Conservation (phyloP, 169 alveolate species). For the Perkinsus olseni region DNA sequence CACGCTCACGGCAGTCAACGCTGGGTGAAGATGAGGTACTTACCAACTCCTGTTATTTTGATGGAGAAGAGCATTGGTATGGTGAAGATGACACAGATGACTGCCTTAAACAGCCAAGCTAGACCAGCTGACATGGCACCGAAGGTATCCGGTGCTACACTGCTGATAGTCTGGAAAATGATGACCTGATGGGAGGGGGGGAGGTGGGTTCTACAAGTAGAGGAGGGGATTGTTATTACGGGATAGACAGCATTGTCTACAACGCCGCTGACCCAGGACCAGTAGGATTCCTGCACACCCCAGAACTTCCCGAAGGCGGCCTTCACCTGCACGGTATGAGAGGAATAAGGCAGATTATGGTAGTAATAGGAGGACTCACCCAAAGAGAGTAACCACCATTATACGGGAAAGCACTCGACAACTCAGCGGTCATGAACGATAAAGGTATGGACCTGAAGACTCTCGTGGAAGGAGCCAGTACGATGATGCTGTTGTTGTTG, state of each 20-base stretch:
- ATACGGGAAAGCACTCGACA: constrained; percentile 4
- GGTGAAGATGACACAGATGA: neutral
- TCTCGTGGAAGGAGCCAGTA: too few species aligned
- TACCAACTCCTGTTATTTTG: neutral
- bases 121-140: neutral
- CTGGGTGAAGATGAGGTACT: neutral
- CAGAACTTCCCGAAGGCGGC: constrained; percentile 12
- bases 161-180: neutral
- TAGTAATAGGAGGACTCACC: neutral
- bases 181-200: neutral
- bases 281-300: constrained; percentile 9
- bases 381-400: constrained; percentile 12
- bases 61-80: neutral
- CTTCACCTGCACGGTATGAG: neutral
- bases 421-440: constrained; percentile 4
- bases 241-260: constrained; percentile 17
- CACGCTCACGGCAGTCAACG: too few species aligned
- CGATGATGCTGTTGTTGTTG: too few species aligned
- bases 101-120: neutral
- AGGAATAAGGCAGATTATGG: neutral
- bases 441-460: neutral
- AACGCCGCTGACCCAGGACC: constrained; percentile 18
- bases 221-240: neutral
- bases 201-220: neutral
- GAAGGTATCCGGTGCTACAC: neutral